A percentile compares a stretch with the other conserved stretches of the same genome.
phyloP scores from a whole-genome alignment of 805 yeast genomes.

The Myxozyma neglecta region DNA sequence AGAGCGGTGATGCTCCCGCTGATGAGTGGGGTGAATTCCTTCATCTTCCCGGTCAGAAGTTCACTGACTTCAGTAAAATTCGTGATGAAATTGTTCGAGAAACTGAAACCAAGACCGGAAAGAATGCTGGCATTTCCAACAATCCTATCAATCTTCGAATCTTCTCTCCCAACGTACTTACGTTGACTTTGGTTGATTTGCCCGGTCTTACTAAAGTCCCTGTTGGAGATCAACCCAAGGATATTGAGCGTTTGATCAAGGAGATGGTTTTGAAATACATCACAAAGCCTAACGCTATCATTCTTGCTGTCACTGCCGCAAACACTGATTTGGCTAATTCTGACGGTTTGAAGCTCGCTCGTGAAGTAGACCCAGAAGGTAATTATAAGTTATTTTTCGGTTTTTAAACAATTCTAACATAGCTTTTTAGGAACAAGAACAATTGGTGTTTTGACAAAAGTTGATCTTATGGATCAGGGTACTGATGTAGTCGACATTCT shows the following conservation, averaged over 20 bases:
- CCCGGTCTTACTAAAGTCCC: constrained; percentile 99
- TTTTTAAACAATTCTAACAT: neutral
- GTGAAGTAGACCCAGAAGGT: constrained; percentile 98
- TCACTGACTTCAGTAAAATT: constrained; percentile 84
- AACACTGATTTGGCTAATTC: constrained; percentile 96
- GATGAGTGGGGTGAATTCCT: constrained; percentile 97
- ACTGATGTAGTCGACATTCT: constrained; percentile 95
- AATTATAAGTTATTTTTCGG: neutral
- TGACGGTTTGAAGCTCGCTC: constrained; percentile 91
- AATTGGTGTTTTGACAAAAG: constrained; percentile 93
- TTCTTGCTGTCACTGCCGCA: constrained; percentile 92
- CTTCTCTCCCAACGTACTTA: constrained; percentile 89
- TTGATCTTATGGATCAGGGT: constrained; percentile 97
- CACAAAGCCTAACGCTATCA: constrained; percentile 92
- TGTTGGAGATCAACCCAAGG: constrained; percentile 98
- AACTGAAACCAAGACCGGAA: constrained; percentile 77
- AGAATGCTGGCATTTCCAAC: constrained; percentile 80
- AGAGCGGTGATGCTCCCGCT: constrained; percentile 32
- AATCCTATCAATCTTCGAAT: constrained; percentile 91
- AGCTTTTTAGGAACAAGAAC: constrained; percentile 54
- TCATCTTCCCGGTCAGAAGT: constrained; percentile 85
- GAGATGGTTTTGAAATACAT: constrained; percentile 91
- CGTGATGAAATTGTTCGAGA: constrained; percentile 88
- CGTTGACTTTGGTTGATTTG: constrained; percentile 90
- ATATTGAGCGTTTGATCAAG: constrained; percentile 90